A percentile compares a stretch with the other conserved stretches of the same genome.
These are phyloP conservation scores for Tylopilus plumbeoviolaceoides DNA, from an alignment of 768 basidiomycete species.

Conservation along the genomic window DNA sequence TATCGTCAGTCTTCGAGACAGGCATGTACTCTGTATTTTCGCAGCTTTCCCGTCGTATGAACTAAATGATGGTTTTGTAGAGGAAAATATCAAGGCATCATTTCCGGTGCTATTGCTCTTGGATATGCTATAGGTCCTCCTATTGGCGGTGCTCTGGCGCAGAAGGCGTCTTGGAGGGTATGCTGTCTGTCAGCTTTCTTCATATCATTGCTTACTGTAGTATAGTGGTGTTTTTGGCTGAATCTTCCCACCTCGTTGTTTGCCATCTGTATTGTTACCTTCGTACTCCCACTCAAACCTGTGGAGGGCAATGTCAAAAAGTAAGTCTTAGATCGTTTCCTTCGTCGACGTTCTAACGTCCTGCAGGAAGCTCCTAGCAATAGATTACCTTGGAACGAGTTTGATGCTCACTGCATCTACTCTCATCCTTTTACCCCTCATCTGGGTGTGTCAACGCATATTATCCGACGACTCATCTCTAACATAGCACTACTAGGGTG, in stretches of 20 bases:
- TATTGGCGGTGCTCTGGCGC: slow-evolving; percentile 59
- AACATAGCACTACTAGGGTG: slow-evolving; percentile 43
- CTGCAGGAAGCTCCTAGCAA: slow-evolving; percentile 53
- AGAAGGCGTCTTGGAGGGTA: slow-evolving; percentile 62
- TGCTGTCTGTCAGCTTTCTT: slow-evolving; percentile 13
- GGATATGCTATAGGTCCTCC: slow-evolving; percentile 67
- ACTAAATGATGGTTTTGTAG: slow-evolving; percentile 25
- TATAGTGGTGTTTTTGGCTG: slow-evolving; percentile 74
- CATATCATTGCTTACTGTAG: neutral
- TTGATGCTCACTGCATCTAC: slow-evolving; percentile 60
- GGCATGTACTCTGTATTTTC: slow-evolving; percentile 32
- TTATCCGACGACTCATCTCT: neutral
- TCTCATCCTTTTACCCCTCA: slow-evolving; percentile 64
- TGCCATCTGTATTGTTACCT: slow-evolving; percentile 52
- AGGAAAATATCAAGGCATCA: slow-evolving; percentile 77
- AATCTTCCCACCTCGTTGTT: slow-evolving; percentile 55
- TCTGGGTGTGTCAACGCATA: slow-evolving; percentile 48
- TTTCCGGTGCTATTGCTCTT: slow-evolving; percentile 49
- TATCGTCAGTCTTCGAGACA: slow-evolving; percentile 64
- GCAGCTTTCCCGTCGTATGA: neutral
- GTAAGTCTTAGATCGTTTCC: slow-evolving; percentile 23
- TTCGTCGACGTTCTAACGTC: neutral
- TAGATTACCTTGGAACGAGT: slow-evolving; percentile 60
- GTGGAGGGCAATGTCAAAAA: slow-evolving; percentile 57
- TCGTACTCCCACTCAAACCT: slow-evolving; percentile 65